These are phyloP conservation scores for Elaeis oleifera DNA, from an alignment of 202 grass and related monocot genomes.

Conservation along the genomic window DNA sequence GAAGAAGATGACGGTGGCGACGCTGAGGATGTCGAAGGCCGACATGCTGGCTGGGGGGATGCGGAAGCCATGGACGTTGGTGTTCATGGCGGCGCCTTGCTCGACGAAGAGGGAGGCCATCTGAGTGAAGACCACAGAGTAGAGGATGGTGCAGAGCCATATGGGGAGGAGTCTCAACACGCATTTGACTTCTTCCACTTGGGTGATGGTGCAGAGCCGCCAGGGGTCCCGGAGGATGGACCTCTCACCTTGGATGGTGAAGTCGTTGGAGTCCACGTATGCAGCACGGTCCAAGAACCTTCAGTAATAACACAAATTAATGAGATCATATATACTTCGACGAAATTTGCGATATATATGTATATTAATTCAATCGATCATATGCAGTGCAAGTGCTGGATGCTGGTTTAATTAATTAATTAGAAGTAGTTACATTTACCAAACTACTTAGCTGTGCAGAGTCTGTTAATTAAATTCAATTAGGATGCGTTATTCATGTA, in stretches of 20 bases:
- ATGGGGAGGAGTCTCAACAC: slow-evolving; percentile 12
- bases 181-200: slow-evolving; percentile 16
- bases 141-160: slow-evolving; percentile 21
- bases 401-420: too few species aligned
- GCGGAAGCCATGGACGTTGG: not conserved
- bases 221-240: not conserved
- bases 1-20: slow-evolving; percentile 4
- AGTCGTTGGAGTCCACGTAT: too few species aligned
- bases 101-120: slow-evolving; percentile 19
- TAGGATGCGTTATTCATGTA: too few species aligned
- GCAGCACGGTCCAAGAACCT: slow-evolving; percentile 30
- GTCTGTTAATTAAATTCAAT: too few species aligned
- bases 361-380: too few species aligned
- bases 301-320: not conserved
- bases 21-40: slow-evolving; percentile 18
- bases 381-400: too few species aligned
- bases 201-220: slow-evolving; percentile 10
- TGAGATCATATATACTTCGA: too few species aligned
- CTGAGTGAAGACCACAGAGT: slow-evolving; percentile 20
- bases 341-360: too few species aligned
- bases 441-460: too few species aligned
- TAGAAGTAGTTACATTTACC: too few species aligned
- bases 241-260: too few species aligned
- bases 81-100: slow-evolving; percentile 9
- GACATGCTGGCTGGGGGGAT: slow-evolving; percentile 10